Base-by-base conservation (phyloP, 2,329 filamentous ascomycete species). In the Tolypocladium ovalisporum region DNA sequence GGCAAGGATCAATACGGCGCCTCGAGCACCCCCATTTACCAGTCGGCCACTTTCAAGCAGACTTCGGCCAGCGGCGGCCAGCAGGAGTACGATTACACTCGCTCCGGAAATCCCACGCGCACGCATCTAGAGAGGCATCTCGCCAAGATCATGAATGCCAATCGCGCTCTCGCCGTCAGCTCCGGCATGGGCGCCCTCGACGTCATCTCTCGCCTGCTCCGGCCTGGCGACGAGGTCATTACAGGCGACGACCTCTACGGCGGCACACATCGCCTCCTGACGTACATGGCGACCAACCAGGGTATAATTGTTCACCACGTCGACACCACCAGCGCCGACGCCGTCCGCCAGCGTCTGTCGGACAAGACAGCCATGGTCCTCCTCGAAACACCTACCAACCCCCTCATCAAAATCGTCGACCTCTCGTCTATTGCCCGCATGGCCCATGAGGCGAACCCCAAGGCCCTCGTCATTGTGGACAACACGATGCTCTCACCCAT, bases 401-500 rank as follows among this genome's bases (percentile, higher is more conserved):
- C 94, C 7, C 77, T 99, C 54, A 97, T 99, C 79, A 99, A 99
- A 76, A 92, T 99, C 64, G 91, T 95, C 66, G 94, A 99, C 70
- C 88, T 99, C 59, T 81, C 87, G 4, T 79, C 84, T 27, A 95
- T 99, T 64, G 85, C 94, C 17, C 79, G 80, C 42, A 76, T 87
- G 24, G 83, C 88, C 0, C 94, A 97, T 71, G 84, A 86, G 40
- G 83, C 82, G 54, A 96, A 94, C 71, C 78, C 87, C 9, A 83
- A 83, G 61, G 88, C 90, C 32, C 77, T 97, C 44, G 91, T 99
- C 19, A 85, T 92, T 2, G 94, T 97, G 32, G 94, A 99, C 75
- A 99, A 99, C 77, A 99, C 94, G 58, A 99, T 99, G 94, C 86
- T 99, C 63, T 97, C 92, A 2, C 94, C 94, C 13, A 87, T 97